Evolutionary conservation across 192 early-diverging fungal species (phyloP), one percentile per base, ranked within the genome.

Genomic region (Coemansia erecta): DNA sequence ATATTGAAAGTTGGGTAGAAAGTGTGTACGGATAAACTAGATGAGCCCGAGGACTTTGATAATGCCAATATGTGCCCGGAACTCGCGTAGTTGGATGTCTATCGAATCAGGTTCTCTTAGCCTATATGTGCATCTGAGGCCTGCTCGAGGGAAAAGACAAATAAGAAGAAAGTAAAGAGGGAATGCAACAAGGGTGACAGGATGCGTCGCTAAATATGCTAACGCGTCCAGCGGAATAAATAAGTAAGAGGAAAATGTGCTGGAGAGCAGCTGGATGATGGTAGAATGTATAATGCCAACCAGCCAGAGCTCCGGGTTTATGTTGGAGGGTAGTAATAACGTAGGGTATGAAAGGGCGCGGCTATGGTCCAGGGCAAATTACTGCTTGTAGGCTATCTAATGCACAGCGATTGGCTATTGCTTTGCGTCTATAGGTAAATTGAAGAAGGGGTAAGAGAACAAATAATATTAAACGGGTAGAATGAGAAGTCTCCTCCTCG

Each of bases 171-270:
- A 28, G 47, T 17, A 13, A 51, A 28, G 13, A 18, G 18, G 15
- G 49, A 12, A 51, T 37, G 35, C 35, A 37, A 37, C 8, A 37
- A 37, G 8, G 35, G 8, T 37, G 35, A 10, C 35, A 7, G 8
- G 35, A 51, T 31, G 49, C 49, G 49, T 51, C n/a, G 49, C 49
- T 51, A n/a, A 51, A 51, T 51, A 51, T 51, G 49, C 49, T 51
- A 51, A 23, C 49, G 26, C 49, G 23, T 51, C 49, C 28, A 51
- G 35, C 6, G 35, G 35, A 37, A 37, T 37, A 37, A 28, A 24
- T 14, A 51, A 11, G 23, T 14, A 24, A 51, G 5, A 15, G 26
- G 10, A 49, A 26, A 49, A 24, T 14, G 4, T 19, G 12, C 23
- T 49, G 12, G 14, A 26, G 18, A 24, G 21, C 47, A 24, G 21